phyloP scores from a whole-genome alignment of 495 filamentous ascomycete species.

The Neurospora terricola region DNA sequence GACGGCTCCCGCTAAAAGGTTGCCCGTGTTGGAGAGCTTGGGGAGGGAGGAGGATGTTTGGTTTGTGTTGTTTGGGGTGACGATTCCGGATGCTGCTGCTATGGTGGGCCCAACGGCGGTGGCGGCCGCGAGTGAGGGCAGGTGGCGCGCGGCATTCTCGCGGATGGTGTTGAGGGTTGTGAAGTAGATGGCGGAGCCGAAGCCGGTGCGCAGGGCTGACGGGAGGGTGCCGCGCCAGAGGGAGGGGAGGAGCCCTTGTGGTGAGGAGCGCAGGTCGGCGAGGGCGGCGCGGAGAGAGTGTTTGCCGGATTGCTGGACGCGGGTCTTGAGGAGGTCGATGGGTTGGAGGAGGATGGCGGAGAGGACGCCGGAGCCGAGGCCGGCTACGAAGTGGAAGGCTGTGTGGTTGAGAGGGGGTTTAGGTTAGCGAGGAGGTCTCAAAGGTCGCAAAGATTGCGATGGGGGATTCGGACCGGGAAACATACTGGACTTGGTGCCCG shows the following conservation, averaged over 20 bases:
- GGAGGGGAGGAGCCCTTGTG: conserved; percentile 44
- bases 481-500: conserved; percentile 25
- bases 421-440: background rate
- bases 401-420: background rate
- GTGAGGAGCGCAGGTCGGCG: conserved; percentile 53
- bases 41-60: conserved; percentile 67
- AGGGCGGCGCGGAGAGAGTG: conserved; percentile 59
- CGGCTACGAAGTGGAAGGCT: conserved; percentile 81
- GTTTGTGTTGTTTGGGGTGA: conserved; percentile 2
- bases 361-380: conserved; percentile 74
- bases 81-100: background rate
- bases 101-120: background rate
- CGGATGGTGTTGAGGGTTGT: conserved; percentile 76
- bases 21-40: conserved; percentile 73
- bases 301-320: conserved; percentile 66
- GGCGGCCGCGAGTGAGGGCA: conserved; percentile 26
- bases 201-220: conserved; percentile 81
- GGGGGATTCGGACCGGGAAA: background rate
- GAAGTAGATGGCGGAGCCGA: conserved; percentile 93
- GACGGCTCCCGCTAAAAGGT: conserved; percentile 73
- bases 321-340: conserved; percentile 92
- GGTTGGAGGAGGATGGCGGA: conserved; percentile 89
- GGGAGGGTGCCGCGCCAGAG: conserved; percentile 94
- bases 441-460: background rate
- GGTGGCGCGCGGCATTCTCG: conserved; percentile 47